phyloP scores from a whole-genome alignment of 192 early-diverging fungal genomes.

The Entomortierella lignicola region DNA sequence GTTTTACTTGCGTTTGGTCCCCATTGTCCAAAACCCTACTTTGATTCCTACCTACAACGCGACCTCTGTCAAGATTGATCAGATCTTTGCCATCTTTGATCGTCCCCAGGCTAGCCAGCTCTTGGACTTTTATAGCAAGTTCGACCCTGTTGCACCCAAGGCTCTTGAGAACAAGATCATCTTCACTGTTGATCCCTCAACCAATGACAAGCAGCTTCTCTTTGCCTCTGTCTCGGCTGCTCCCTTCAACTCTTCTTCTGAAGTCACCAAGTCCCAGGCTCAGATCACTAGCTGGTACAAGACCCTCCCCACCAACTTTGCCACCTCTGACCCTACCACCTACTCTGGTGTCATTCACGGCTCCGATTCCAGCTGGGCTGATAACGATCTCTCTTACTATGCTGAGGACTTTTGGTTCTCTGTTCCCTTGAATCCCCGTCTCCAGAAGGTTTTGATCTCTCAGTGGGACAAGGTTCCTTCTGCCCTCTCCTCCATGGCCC shows the following conservation, averaged over 20 bases:
- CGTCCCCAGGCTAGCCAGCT: constrained; percentile 37
- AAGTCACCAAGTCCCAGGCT: constrained; percentile 39
- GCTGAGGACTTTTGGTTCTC: constrained; percentile 51
- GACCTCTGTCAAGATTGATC: constrained; percentile 33
- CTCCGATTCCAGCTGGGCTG: constrained; percentile 34
- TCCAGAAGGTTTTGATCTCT: constrained; percentile 35
- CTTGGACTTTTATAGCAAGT: constrained; percentile 44
- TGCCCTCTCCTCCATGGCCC: constrained; percentile 43
- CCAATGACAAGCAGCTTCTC: constrained; percentile 46
- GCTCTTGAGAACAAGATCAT: constrained; percentile 51
- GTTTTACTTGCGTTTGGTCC: constrained; percentile 42
- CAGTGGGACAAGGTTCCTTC: constrained; percentile 56
- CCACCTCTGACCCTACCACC: constrained; percentile 39
- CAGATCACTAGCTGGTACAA: constrained; percentile 49
- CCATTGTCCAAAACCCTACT: constrained; percentile 49
- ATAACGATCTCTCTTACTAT: constrained; percentile 42
- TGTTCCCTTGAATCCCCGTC: constrained; percentile 30
- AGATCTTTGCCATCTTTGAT: constrained; percentile 55
- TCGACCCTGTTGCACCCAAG: constrained; percentile 44
- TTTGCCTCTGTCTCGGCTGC: constrained; percentile 47
- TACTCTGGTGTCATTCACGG: constrained; percentile 42
- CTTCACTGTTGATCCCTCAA: constrained; percentile 34
- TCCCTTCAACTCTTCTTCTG: constrained; percentile 41
- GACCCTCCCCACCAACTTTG: constrained; percentile 44
- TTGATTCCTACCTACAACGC: constrained; percentile 42